phyloP scores from a whole-genome alignment of 495 filamentous ascomycete genomes.

The Annulohypoxylon nitens region DNA sequence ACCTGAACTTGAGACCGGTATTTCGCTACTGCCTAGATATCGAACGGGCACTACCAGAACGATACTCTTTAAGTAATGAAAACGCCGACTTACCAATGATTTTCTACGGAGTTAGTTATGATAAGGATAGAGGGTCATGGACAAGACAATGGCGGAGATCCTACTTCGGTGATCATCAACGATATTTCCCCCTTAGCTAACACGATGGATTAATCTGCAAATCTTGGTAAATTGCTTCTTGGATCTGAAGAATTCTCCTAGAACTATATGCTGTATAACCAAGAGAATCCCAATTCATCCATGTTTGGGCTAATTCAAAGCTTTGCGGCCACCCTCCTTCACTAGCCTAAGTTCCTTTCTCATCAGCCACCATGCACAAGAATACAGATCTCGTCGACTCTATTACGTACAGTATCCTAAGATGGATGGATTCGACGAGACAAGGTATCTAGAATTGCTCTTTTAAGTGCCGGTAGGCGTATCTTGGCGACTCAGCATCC shows the following conservation, averaged over 20 bases:
- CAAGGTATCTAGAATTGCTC: constrained; percentile 21
- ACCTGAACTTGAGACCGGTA: not conserved
- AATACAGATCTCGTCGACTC: constrained; percentile 13
- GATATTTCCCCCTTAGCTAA: constrained; percentile 8
- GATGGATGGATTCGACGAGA: constrained; percentile 24
- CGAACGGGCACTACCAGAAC: not conserved
- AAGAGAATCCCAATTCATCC: not conserved
- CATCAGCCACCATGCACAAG: constrained; percentile 40
- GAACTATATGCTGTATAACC: constrained; percentile 28
- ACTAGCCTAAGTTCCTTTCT: constrained; percentile 15
- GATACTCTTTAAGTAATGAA: not conserved
- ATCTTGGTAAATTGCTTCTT: constrained; percentile 5
- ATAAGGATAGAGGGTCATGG: not conserved
- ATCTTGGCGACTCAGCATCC: constrained; percentile 34
- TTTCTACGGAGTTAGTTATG: not conserved
- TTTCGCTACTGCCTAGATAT: constrained; percentile 7
- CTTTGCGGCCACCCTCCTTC: not conserved
- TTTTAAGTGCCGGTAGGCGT: constrained; percentile 32
- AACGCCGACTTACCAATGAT: not conserved
- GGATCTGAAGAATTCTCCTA: constrained; percentile 9
- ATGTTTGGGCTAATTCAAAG: constrained; percentile 16
- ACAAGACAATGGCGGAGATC: constrained; percentile 13
- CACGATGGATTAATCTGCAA: constrained; percentile 19
- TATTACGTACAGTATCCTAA: constrained; percentile 18
- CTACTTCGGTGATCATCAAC: constrained; percentile 16